Evolutionary conservation across 495 filamentous ascomycete species (phyloP).

Genomic region (Glonium stellatum): DNA sequence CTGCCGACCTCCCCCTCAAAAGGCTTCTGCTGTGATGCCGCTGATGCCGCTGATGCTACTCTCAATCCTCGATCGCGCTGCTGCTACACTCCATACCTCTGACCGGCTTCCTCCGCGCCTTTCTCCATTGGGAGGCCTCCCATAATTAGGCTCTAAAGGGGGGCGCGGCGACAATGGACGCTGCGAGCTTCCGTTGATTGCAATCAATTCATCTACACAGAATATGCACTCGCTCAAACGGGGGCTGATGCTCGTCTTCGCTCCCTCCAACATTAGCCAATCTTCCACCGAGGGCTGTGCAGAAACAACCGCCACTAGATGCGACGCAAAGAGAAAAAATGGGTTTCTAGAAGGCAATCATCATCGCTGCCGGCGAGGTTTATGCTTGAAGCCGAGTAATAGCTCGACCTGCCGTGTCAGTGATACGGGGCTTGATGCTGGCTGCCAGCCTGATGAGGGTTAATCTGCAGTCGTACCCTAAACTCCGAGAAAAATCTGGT

Average conservation of each 20-base stretch:
- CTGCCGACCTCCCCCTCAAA: too few relatives aligned
- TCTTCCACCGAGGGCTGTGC: not conserved
- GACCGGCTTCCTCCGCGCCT: too few relatives aligned
- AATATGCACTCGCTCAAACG: not conserved
- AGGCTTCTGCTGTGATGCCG: too few relatives aligned
- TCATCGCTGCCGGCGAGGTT: not conserved
- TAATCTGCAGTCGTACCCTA: not conserved
- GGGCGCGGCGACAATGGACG: too few relatives aligned
- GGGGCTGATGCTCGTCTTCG: not conserved
- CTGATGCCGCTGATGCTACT: too few relatives aligned
- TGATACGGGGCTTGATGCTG: not conserved
- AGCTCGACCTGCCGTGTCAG: not conserved
- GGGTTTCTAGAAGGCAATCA: not conserved
- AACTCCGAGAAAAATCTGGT: not conserved
- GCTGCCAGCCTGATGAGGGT: not conserved
- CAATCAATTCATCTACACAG: not conserved
- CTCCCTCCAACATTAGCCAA: too few relatives aligned
- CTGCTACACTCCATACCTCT: too few relatives aligned
- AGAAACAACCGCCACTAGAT: not conserved
- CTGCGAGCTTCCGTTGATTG: too few relatives aligned
- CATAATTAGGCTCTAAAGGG: too few relatives aligned
- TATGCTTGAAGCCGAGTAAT: not conserved
- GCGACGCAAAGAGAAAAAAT: not conserved
- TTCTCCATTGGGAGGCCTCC: too few relatives aligned
- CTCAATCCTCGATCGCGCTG: too few relatives aligned